Base-by-base conservation (phyloP, 805 yeast species). In the Myxozyma neglecta region DNA sequence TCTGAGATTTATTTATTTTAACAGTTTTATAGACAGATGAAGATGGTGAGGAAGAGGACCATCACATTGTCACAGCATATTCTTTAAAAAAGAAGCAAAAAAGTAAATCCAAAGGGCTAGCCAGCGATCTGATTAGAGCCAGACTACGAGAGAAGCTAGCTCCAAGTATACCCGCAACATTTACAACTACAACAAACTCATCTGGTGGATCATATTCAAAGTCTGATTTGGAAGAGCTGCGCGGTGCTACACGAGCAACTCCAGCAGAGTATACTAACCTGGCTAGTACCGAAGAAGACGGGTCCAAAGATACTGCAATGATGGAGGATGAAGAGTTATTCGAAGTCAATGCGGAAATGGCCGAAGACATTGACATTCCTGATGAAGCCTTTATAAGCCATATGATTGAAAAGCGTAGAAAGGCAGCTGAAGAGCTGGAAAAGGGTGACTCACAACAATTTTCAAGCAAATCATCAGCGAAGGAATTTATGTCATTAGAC, bases 301-400 rank as follows among this genome's bases (percentile, higher is more conserved):
- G 34, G 4, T 49, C 24, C 24, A 35, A 37, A 4, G 56, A 53
- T 36, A 32, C 29, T 9, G 56, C 43, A 16, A 18, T 54, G 37
- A 14, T n/a, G 20, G 57, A 43, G 13, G 61, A 47, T 16, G 52
- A 39, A n/a, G 53, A 40, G 1, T 16, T 47, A 32, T 56, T 47
- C 37, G 61, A 49, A 29, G 49, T 53, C 11, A 57, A 63, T 44
- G 64, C 56, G 7, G 61, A 53, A 37, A 47, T 43, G 52, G 50
- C 49, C 20, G 60, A 48, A 3, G 67, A 57, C 20, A 18, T 54
- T 32, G 60, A 52, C 20, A 47, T 64, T 8, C 67, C 67, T 8
- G 67, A 64, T 32, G 65, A 60, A 35, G 67, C 67, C 5, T 61
- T 64, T 29, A 50, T 64, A 3, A n/a, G 42, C 16, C 67, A 62